Evolutionary conservation across 2,329 filamentous ascomycete genomes (phyloP).

Genomic region (Stachybotrys chartarum): DNA sequence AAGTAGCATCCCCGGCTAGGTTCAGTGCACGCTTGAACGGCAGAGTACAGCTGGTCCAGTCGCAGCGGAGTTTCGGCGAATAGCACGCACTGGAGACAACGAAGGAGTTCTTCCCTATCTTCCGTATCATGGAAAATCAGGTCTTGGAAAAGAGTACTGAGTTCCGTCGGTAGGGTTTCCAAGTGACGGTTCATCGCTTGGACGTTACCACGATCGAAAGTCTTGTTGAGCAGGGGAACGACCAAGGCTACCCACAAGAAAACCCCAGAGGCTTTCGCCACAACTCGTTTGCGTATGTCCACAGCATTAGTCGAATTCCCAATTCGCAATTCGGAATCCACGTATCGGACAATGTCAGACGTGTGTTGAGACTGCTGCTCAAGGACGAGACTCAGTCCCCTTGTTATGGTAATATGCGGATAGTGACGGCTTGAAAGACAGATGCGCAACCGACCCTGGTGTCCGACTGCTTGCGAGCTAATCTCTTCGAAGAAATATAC

Average conservation of each 20-base stretch:
- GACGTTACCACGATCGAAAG: neutral
- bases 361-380: neutral
- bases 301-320: neutral
- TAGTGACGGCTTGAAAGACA: neutral
- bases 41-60: neutral
- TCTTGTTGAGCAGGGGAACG: neutral
- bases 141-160: neutral
- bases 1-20: neutral
- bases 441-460: neutral
- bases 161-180: neutral
- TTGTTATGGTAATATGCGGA: neutral
- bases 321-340: neutral
- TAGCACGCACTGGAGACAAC: neutral
- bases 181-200: neutral
- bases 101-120: neutral
- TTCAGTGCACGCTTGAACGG: neutral
- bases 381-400: neutral
- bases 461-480: no score
- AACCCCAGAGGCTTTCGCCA: neutral
- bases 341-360: neutral
- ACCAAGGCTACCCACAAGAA: conserved; percentile 1
- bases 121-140: neutral
- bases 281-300: neutral
- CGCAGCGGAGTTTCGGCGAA: neutral
- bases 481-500: neutral